Base-by-base conservation (phyloP, 371 early-diverging fungal species). In the Neoconidiobolus thromboides region DNA sequence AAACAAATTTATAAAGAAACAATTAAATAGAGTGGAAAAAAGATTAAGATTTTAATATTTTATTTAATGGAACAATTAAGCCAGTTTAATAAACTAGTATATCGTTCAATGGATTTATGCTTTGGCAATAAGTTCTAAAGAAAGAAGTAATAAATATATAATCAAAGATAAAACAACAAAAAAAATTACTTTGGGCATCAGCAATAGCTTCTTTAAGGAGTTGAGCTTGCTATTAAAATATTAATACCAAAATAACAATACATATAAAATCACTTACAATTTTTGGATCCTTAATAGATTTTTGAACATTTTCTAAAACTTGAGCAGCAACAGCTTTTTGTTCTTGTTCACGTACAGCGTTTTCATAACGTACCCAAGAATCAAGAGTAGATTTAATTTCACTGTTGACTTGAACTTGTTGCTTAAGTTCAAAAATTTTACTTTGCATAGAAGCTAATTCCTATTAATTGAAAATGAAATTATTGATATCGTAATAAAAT, bases 341-440 rank as follows among this genome's bases (percentile, higher is more conserved):
- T 77, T 92, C 89, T 62, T 79, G 82, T 71, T 93, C 93, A 71
- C 96, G 91, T 63, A 96, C 76, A 43, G 77, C 76, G 67, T 85
- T 77, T 76, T 96, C 94, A 68, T 93, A 87, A 68, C 96, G 93
- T 54, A 93, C 94, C 94, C 94, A 93, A 52, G 87, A 82, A 73
- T 96, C 96, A 39, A 96, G 76, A 63, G 87, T 86, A 37, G 77
- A 43, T 82, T 91, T 91, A 70, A 87, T 80, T 74, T 96, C 94
- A 46, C 72, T 53, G 60, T 83, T 77, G 67, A 88, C 80, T 64
- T 83, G 79, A 53, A 85, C 86, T 66, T 82, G 76, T 73, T 96
- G 96, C 83, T 96, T 89, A 64, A 93, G 78, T 73, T 86, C 85
- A 67, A 88, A 93, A 55, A 90, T 85, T 73, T 93, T 82, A 54